phyloP scores from a whole-genome alignment of 2,329 filamentous ascomycete genomes.

The Aureobasidium mangrovei region DNA sequence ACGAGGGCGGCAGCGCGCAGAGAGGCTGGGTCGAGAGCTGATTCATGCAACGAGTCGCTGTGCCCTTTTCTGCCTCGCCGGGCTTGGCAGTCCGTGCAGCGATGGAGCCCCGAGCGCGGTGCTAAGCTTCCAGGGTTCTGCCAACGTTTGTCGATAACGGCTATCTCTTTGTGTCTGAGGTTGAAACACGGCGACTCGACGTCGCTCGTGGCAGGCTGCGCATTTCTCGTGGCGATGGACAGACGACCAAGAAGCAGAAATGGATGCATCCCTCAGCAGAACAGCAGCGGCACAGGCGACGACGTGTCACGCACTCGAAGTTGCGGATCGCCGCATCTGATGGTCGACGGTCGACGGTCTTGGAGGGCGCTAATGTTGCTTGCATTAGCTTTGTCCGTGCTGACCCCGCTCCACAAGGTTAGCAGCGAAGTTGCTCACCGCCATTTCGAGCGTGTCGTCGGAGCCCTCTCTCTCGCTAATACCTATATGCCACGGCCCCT shows the following conservation, averaged over 20 bases:
- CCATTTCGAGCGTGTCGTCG: slow-evolving; percentile 9
- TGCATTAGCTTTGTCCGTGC: neutral
- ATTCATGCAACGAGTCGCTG: slow-evolving; percentile 7
- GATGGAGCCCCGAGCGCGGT: neutral
- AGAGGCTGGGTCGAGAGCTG: neutral
- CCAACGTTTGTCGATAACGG: slow-evolving; percentile 9
- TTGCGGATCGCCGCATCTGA: no score
- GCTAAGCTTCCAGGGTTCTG: slow-evolving; percentile 1
- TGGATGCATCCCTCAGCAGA: no score
- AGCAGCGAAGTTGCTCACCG: slow-evolving; percentile 18
- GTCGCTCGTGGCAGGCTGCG: no score
- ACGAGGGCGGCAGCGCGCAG: slow-evolving; percentile 6
- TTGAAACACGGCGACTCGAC: slow-evolving; percentile 5
- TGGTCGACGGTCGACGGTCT: no score
- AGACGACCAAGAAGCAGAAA: no score
- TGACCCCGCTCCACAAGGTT: slow-evolving; percentile 15
- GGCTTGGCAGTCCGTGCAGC: neutral
- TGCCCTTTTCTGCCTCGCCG: slow-evolving; percentile 6
- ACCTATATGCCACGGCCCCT: slow-evolving; percentile 8
- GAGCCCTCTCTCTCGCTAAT: neutral
- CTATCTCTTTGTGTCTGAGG: slow-evolving; percentile 11
- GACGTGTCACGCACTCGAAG: no score
- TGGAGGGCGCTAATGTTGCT: no score
- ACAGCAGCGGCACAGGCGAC: no score
- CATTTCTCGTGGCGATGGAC: no score